Conservation (phyloP, 139 green algal genomes). For the Coelastrella sp. region DNA sequence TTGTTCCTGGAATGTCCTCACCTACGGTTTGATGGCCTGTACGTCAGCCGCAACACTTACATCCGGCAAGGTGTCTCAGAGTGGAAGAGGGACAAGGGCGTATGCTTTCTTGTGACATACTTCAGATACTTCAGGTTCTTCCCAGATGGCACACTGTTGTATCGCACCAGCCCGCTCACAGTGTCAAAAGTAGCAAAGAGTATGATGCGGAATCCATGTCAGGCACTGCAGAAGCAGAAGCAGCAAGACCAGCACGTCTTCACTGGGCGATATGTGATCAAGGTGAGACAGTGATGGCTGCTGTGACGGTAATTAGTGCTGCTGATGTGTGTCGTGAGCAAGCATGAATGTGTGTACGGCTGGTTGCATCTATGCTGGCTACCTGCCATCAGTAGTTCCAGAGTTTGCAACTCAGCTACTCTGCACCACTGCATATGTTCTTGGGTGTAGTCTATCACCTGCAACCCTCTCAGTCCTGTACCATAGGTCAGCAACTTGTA, state of each 20-base stretch:
- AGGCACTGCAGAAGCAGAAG: constrained; percentile 6
- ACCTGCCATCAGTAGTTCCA: too few relatives aligned
- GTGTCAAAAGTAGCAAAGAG: constrained; percentile 67
- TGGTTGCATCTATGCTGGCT: too few relatives aligned
- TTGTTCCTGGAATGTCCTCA: constrained; percentile 85
- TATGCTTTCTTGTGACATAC: constrained; percentile 17
- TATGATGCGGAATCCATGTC: constrained; percentile 43
- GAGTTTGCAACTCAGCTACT: not conserved
- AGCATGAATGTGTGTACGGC: too few relatives aligned
- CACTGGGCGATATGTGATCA: constrained; percentile 52
- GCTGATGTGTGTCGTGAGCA: too few relatives aligned
- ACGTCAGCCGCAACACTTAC: constrained; percentile 87
- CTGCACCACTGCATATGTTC: not conserved
- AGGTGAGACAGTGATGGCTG: not conserved
- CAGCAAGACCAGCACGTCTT: constrained; percentile 36
- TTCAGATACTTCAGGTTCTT: constrained; percentile 73
- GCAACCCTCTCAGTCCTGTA: not conserved
- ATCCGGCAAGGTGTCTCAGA: constrained; percentile 65
- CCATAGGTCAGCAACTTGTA: too few relatives aligned
- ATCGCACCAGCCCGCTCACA: constrained; percentile 77
- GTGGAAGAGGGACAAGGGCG: constrained; percentile 33
- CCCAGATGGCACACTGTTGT: constrained; percentile 81
- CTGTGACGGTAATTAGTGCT: not conserved
- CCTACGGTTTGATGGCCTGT: constrained; percentile 74
- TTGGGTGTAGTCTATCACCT: not conserved